phyloP scores from a whole-genome alignment of 108 stramenopile species.

The Cylindrotheca closterium region DNA sequence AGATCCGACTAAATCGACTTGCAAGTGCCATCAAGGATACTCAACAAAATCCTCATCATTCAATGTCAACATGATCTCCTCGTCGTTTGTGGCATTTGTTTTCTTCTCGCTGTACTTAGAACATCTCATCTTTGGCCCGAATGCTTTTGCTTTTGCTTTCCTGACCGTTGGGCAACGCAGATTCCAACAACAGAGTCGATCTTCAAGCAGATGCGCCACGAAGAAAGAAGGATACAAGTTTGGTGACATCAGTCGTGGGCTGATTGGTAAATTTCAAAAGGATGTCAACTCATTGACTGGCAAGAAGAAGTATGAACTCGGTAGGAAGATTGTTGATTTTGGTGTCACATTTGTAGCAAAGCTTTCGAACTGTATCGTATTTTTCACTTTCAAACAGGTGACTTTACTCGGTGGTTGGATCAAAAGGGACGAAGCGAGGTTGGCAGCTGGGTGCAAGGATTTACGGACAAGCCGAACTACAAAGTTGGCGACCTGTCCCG shows the following conservation, averaged over 20 bases:
- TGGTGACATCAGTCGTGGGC: slow-evolving; percentile 28
- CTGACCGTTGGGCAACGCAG: too few relatives aligned
- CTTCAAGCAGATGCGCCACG: too few relatives aligned
- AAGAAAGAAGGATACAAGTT: slow-evolving; percentile 22
- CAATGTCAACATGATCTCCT: too few relatives aligned
- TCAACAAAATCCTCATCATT: too few relatives aligned
- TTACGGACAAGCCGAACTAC: slow-evolving; percentile 59
- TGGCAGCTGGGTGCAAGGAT: slow-evolving; percentile 55
- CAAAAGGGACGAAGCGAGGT: slow-evolving; percentile 41
- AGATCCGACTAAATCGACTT: too few relatives aligned
- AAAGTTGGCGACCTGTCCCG: slow-evolving; percentile 64
- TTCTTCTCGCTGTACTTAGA: too few relatives aligned
- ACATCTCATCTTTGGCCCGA: too few relatives aligned
- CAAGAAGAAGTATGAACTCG: slow-evolving; percentile 23
- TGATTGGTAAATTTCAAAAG: slow-evolving; percentile 5
- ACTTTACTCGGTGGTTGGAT: slow-evolving; percentile 30
- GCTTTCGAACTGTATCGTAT: background rate
- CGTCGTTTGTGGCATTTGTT: too few relatives aligned
- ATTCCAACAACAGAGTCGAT: too few relatives aligned
- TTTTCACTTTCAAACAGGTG: slow-evolving; percentile 1
- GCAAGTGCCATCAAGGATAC: too few relatives aligned
- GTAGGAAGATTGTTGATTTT: background rate
- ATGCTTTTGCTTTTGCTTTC: too few relatives aligned
- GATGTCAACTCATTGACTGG: slow-evolving; percentile 23
- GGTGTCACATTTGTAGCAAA: background rate